Conservation (phyloP, 495 filamentous ascomycete genomes). For the Daldinia vernicosa region DNA sequence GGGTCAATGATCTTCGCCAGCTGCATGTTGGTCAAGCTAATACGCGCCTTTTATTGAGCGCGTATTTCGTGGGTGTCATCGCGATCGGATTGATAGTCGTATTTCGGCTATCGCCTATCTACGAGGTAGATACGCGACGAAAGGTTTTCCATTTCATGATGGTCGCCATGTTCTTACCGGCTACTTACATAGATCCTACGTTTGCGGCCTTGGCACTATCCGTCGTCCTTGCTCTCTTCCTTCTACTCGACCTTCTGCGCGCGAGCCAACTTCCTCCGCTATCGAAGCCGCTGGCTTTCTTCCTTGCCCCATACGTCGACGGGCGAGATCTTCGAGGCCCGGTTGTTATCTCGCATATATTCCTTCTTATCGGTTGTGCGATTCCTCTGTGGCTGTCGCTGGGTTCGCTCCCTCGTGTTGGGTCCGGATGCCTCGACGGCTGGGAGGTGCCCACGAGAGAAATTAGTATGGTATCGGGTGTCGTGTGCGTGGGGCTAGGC, state of each 20-base stretch:
- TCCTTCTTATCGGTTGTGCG: slow-evolving; percentile 94
- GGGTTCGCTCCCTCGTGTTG: slow-evolving; percentile 65
- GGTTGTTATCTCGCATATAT: slow-evolving; percentile 95
- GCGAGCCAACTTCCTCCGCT: slow-evolving; percentile 91
- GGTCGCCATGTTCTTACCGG: slow-evolving; percentile 91
- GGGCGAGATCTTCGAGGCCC: slow-evolving; percentile 91
- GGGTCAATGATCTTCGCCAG: slow-evolving; percentile 66
- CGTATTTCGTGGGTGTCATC: slow-evolving; percentile 76
- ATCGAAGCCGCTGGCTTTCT: slow-evolving; percentile 79
- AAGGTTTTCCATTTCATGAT: slow-evolving; percentile 99
- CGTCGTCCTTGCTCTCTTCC: slow-evolving; percentile 79
- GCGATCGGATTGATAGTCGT: slow-evolving; percentile 75
- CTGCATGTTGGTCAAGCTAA: slow-evolving; percentile 75
- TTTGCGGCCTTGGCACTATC: slow-evolving; percentile 81
- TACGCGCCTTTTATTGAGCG: slow-evolving; percentile 78
- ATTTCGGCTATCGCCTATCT: slow-evolving; percentile 71
- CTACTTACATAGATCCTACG: slow-evolving; percentile 82
- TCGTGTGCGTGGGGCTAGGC: slow-evolving; percentile 93
- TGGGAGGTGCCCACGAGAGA: slow-evolving; percentile 79
- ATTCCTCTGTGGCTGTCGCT: slow-evolving; percentile 93
- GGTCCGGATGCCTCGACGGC: slow-evolving; percentile 62
- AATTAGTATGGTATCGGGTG: slow-evolving; percentile 86
- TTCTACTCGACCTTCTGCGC: slow-evolving; percentile 87
- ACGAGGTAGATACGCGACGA: slow-evolving; percentile 92
- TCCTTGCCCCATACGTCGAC: slow-evolving; percentile 93